These are phyloP conservation scores for Nitzschia putrida DNA, from an alignment of 108 stramenopile species.

Conservation along the genomic window DNA sequence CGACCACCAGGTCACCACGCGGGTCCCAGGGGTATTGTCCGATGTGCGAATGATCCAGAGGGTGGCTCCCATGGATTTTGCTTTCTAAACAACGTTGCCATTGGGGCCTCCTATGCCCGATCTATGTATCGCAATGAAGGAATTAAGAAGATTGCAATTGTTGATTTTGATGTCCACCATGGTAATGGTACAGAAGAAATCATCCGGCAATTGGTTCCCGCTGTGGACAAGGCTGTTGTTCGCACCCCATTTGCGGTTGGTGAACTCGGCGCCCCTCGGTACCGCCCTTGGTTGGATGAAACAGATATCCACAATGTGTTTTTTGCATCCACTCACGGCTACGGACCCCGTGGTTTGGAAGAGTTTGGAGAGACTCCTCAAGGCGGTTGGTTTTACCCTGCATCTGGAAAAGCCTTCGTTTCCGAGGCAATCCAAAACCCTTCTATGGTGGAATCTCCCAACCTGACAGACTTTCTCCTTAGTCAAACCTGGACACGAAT, in stretches of 20 bases:
- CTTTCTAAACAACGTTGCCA: conserved; percentile 98
- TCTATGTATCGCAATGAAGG: conserved; percentile 85
- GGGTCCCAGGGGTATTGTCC: conserved; percentile 92
- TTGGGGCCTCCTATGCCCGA: conserved; percentile 97
- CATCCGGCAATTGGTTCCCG: conserved; percentile 85
- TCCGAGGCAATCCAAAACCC: conserved; percentile 65
- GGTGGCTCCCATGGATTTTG: conserved; percentile 95
- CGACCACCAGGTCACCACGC: conserved; percentile 99
- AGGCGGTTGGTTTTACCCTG: conserved; percentile 90
- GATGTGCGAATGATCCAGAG: conserved; percentile 85
- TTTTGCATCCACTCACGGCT: conserved; percentile 92
- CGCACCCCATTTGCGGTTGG: conserved; percentile 83
- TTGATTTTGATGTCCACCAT: conserved; percentile 95
- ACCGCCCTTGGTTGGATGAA: conserved; percentile 92
- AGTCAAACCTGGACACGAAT: conserved; percentile 86
- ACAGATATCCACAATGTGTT: conserved; percentile 88
- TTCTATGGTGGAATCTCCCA: conserved; percentile 66
- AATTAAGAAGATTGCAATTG: conserved; percentile 83
- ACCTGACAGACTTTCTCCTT: conserved; percentile 72
- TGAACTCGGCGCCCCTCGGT: conserved; percentile 60
- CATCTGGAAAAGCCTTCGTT: conserved; percentile 71
- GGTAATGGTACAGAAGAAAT: conserved; percentile 97
- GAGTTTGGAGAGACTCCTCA: conserved; percentile 40
- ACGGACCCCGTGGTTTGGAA: conserved; percentile 81
- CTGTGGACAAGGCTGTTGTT: conserved; percentile 64